Base-by-base conservation (phyloP, 179 eudicot genomes). In the Carnegiea gigantea region DNA sequence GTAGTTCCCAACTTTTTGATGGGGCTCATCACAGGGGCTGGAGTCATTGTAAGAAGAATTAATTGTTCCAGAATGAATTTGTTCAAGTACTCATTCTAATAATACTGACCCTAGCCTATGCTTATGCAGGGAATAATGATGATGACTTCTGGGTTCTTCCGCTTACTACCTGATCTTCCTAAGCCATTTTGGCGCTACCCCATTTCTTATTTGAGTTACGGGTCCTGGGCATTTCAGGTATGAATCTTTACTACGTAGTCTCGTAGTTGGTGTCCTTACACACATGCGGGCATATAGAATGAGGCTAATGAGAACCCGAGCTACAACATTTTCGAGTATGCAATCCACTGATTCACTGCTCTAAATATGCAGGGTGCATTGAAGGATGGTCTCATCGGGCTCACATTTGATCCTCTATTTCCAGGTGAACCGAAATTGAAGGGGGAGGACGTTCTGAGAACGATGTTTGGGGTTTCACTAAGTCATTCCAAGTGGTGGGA, bases 171-270 rank as follows among this genome's bases (percentile, higher is more conserved):
- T 57, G 94, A 94, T 76, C 93, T 95, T 79, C 99, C 99, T n/a
- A 92, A 90, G 85, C 70, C 83, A 30, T 89, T 94, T 74, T 95
- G 99, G 99, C 93, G 91, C 57, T 95, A 95, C 85, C 99, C 98
- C 1, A 65, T 95, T 68, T 95, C 99, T 1, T 92, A 88, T 62
- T 75, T 95, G 77, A 94, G 93, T 79, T 95, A 81, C 77, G 91
- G 92, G 84, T 84, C 98, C 76, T 95, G 99, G 99, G 92, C 90
- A 30, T 67, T 95, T 53, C 97, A 95, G 98, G 98, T 95, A 89
- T 21, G 15, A 57, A 1, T 15, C 14, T 3, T 17, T 14, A 4
- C 62, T 57, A 57, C 8, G 62, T 51, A 51, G 57, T 12, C 9
- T 51, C 17, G 9, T 51, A 40, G 9, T 40, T 40, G 44, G 9